phyloP scores from a whole-genome alignment of 2,329 filamentous ascomycete genomes.

The Escovopsis sp. region DNA sequence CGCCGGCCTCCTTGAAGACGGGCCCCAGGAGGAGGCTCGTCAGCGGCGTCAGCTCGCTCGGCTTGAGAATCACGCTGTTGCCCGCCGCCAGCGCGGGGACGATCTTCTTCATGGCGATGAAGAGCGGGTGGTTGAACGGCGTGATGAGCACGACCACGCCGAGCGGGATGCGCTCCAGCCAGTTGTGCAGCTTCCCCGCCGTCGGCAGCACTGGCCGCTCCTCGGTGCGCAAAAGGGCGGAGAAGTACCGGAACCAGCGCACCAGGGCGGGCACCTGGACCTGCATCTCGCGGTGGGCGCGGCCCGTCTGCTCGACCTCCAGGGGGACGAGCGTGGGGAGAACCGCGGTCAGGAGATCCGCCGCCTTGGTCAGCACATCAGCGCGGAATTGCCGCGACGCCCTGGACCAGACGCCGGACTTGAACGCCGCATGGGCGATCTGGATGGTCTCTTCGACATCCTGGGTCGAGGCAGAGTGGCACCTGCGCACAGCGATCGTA shows the following conservation, averaged over 20 bases:
- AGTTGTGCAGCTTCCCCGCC: constrained; percentile 43
- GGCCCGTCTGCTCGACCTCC: constrained; percentile 54
- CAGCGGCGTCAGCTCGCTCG: constrained; percentile 47
- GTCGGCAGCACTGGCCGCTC: constrained; percentile 53
- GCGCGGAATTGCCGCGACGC: constrained; percentile 43
- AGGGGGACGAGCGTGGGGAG: constrained; percentile 44
- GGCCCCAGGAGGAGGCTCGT: constrained; percentile 43
- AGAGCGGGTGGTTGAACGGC: constrained; percentile 43
- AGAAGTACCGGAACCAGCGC: constrained; percentile 60
- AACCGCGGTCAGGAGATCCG: constrained; percentile 34
- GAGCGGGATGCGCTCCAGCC: constrained; percentile 37
- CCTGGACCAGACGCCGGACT: constrained; percentile 50
- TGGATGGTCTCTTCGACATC: constrained; percentile 17
- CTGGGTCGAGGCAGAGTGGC: constrained; percentile 14
- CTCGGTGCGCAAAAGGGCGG: constrained; percentile 50
- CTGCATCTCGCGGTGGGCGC: constrained; percentile 53
- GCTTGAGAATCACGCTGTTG: constrained; percentile 46
- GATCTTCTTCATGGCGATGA: constrained; percentile 45
- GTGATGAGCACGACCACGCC: constrained; percentile 44
- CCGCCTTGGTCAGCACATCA: constrained; percentile 45
- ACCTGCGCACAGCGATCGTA: constrained; percentile 6
- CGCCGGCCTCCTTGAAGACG: constrained; percentile 50
- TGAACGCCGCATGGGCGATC: constrained; percentile 48
- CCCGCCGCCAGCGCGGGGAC: constrained; percentile 45
- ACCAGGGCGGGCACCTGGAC: constrained; percentile 52